These are phyloP conservation scores for Malania oleifera DNA, from an alignment of 164 flowering plant genomes.

Conservation along the genomic window DNA sequence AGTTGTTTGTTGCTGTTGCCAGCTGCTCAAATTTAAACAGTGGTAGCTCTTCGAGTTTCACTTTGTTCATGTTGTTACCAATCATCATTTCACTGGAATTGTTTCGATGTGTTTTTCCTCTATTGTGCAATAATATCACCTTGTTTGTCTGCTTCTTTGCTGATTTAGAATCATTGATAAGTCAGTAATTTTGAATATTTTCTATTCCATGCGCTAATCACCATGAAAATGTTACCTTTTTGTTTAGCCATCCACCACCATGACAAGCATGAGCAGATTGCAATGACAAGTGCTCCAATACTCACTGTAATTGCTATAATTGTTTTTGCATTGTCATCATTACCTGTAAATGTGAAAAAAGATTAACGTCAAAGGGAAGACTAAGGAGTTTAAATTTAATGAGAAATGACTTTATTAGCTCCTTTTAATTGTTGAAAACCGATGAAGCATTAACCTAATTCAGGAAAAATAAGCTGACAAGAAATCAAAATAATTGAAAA, in stretches of 20 bases:
- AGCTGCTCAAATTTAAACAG: background rate
- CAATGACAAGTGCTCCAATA: slow-evolving; percentile 3
- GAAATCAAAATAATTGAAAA: no score
- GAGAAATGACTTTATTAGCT: no score
- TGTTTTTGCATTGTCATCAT: background rate
- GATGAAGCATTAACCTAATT: no score
- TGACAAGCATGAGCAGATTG: slow-evolving; percentile 3
- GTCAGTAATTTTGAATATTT: background rate
- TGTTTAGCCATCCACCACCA: slow-evolving; percentile 11
- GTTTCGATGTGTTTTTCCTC: background rate
- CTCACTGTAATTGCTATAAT: background rate
- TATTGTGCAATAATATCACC: background rate
- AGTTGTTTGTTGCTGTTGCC: background rate
- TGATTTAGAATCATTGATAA: background rate
- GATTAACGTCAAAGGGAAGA: background rate
- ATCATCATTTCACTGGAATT: background rate
- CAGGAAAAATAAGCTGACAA: no score
- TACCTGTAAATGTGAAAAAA: slow-evolving; percentile 2
- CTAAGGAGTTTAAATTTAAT: background rate
- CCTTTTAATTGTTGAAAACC: no score
- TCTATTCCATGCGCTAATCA: background rate
- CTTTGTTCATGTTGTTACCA: slow-evolving; percentile 3
- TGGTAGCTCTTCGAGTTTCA: slow-evolving; percentile 17
- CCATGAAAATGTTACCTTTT: slow-evolving; percentile 5
- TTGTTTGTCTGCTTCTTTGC: background rate